Conservation (phyloP, 176 grass and related monocot species). For the Bonia amplexicaulis region DNA sequence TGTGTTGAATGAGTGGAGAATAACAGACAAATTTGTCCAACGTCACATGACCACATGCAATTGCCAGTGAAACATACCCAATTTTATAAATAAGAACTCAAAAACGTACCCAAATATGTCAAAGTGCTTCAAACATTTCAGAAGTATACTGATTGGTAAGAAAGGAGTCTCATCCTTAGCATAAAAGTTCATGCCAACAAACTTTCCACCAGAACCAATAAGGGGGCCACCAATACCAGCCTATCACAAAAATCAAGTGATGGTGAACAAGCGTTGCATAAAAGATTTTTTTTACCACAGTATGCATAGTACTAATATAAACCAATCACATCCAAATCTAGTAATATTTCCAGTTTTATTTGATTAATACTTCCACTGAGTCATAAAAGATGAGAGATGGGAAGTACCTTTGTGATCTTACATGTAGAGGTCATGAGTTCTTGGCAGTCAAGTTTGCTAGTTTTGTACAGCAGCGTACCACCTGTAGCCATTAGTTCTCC, state of each 20-base stretch:
- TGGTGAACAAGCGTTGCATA: neutral
- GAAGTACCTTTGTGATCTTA: no score
- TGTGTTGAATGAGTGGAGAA: neutral
- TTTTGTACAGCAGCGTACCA: no score
- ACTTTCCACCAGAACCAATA: neutral
- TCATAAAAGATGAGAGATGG: no score
- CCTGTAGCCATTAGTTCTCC: no score
- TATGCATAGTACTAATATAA: no score
- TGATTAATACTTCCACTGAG: no score
- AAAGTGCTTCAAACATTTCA: neutral
- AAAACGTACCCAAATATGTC: neutral
- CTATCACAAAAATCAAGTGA: neutral
- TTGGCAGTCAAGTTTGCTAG: no score
- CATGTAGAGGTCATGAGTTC: no score
- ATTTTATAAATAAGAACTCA: no score
- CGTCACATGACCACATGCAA: neutral
- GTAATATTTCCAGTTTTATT: no score
- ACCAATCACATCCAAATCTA: no score
- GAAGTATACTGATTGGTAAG: neutral
- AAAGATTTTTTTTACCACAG: neutral
- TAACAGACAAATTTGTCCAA: neutral
- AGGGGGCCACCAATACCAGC: conserved; percentile 16
- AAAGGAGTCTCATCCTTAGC: neutral
- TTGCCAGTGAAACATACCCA: neutral
- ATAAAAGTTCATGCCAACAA: conserved; percentile 15